Base-by-base conservation (phyloP, 805 yeast species). In the Candida railenensis region DNA sequence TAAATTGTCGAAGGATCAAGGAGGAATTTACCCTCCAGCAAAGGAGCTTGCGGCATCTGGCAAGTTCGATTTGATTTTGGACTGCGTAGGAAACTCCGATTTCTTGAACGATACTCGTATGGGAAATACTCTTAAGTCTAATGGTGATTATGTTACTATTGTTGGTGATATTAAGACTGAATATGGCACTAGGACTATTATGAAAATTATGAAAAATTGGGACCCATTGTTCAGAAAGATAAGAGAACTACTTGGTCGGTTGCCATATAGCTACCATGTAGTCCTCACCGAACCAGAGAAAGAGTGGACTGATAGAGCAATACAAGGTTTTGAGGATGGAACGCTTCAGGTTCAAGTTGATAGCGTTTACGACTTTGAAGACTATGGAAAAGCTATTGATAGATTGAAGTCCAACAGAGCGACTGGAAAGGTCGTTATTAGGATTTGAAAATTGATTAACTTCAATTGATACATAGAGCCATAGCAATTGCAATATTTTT, bases 391-490 rank as follows among this genome's bases (percentile, higher is more conserved):
- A 7, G 94, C 89, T 1, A 59, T 77, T 39, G 76, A 76, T 7
- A 67, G 67, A 50, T 58, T 85, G 22, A 60, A 59, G 5, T 60
- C 71, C 28, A 76, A 79, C 47, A 67, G 60, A 41, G 82, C 84
- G 5, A 78, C 74, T 46, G 96, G 96, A 33, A 89, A 88, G 61
- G 68, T 85, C 42, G 77, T 89, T n/a, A 46, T 81, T 30, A 55
- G 60, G 43, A 54, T 69, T 43, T 37, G 9, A 37, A 34, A 28
- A 14, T n/a, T n/a, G n/a, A n/a, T n/a, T n/a, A n/a, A n/a, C n/a
- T n/a, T n/a, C n/a, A n/a, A n/a, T n/a, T n/a, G n/a, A n/a, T n/a
- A n/a, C n/a, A n/a, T n/a, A n/a, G n/a, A n/a, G n/a, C n/a, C n/a
- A n/a, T n/a, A n/a, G n/a, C n/a, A n/a, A n/a, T n/a, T n/a, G n/a